Conservation (phyloP, 202 grass and related monocot genomes). For the Carex arenaria region DNA sequence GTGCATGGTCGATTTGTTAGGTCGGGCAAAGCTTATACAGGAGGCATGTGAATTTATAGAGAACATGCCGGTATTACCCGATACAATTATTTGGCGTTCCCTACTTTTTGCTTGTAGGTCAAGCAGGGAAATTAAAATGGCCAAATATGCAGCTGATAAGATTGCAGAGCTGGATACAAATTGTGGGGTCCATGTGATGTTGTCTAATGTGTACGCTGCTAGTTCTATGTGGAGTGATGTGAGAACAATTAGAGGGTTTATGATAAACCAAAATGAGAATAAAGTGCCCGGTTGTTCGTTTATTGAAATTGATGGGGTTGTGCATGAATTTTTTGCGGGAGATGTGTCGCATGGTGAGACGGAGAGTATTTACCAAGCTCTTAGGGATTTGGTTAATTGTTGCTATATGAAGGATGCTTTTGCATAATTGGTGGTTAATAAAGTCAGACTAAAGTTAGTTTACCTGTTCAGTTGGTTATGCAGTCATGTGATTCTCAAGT, state of each 20-base stretch:
- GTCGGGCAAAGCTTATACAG: conserved; percentile 73
- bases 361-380: conserved; percentile 49
- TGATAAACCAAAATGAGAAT: conserved; percentile 36
- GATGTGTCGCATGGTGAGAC: conserved; percentile 57
- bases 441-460: not conserved
- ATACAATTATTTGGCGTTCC: conserved; percentile 73
- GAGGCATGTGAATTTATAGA: conserved; percentile 62
- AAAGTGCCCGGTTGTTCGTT: conserved; percentile 84
- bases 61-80: conserved; percentile 63
- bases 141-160: conserved; percentile 63
- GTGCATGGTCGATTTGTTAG: conserved; percentile 87
- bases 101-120: conserved; percentile 75
- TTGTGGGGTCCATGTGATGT: conserved; percentile 59
- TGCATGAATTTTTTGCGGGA: conserved; percentile 67
- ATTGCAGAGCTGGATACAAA: conserved; percentile 49
- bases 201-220: conserved; percentile 91
- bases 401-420: conserved; percentile 15
- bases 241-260: conserved; percentile 50
- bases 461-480: not conserved
- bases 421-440: conserved; percentile 7
- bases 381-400: conserved; percentile 36
- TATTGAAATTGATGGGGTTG: conserved; percentile 75
- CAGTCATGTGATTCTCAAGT: not conserved
- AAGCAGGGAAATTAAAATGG: conserved; percentile 50
- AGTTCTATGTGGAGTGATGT: conserved; percentile 76